phyloP scores from a whole-genome alignment of 148 eudicot species.

The Chenopodium formosanum region DNA sequence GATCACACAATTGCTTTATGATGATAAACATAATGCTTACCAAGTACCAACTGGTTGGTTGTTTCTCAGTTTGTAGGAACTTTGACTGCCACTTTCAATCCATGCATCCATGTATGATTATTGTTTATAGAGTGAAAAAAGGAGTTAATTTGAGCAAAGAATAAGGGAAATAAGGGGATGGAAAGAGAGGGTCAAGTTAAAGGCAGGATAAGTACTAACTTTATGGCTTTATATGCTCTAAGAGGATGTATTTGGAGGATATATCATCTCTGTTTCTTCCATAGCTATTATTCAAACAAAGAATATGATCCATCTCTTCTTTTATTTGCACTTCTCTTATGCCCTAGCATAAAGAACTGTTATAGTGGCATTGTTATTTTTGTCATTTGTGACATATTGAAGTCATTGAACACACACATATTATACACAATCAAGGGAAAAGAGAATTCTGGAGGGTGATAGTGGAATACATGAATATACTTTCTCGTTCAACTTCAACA shows the following conservation, averaged over 20 bases:
- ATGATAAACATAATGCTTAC: background rate
- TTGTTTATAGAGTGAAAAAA: background rate
- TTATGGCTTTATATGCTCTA: background rate
- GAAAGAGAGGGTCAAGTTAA: background rate
- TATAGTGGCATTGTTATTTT: background rate
- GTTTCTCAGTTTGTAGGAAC: background rate
- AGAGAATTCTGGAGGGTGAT: background rate
- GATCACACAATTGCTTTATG: background rate
- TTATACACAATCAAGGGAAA: background rate
- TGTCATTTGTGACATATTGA: background rate
- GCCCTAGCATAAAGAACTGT: background rate
- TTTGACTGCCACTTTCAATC: background rate
- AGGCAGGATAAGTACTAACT: background rate
- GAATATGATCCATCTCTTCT: background rate
- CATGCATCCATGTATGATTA: background rate
- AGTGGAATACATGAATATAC: background rate
- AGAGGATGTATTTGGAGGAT: background rate
- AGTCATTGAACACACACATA: background rate
- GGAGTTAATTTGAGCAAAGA: background rate
- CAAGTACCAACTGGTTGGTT: background rate
- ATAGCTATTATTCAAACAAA: background rate
- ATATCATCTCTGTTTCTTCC: background rate
- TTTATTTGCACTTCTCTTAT: background rate
- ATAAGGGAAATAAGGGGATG: background rate
- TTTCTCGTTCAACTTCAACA: constrained; percentile 7